phyloP scores from a whole-genome alignment of 768 basidiomycete species.

The Psilocybe azurescens region DNA sequence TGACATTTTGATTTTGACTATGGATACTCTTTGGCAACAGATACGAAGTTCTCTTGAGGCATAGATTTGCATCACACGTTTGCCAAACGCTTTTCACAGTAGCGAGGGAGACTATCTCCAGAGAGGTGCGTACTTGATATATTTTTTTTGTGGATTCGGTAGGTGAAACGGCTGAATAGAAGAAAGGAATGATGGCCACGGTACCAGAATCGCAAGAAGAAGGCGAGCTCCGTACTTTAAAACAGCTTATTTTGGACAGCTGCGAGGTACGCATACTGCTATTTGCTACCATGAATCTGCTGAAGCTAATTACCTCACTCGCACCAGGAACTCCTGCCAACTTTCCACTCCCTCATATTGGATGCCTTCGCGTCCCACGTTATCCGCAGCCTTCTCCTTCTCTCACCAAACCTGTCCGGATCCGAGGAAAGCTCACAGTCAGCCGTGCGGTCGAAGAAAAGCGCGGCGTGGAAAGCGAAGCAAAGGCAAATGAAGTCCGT shows the following conservation, averaged over 20 bases:
- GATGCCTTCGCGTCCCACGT: constrained; percentile 94
- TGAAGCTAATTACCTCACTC: neutral
- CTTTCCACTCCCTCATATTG: constrained; percentile 68
- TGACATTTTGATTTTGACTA: neutral
- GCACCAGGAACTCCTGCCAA: constrained; percentile 71
- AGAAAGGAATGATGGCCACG: constrained; percentile 56
- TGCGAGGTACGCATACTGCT: constrained; percentile 58
- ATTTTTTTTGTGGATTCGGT: neutral
- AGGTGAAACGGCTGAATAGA: constrained; percentile 37
- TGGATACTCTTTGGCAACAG: constrained; percentile 35
- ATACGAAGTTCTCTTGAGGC: constrained; percentile 66
- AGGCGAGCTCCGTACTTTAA: constrained; percentile 73
- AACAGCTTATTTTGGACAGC: constrained; percentile 64
- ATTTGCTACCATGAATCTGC: constrained; percentile 8
- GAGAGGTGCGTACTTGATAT: constrained; percentile 57
- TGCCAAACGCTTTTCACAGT: constrained; percentile 87
- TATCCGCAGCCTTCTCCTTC: constrained; percentile 77
- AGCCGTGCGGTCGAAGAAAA: constrained; percentile 82
- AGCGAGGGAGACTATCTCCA: constrained; percentile 61
- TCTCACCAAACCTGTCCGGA: constrained; percentile 64
- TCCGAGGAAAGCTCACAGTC: constrained; percentile 42
- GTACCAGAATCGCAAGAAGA: constrained; percentile 50
- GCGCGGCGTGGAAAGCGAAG: constrained; percentile 78
- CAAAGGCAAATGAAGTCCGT: constrained; percentile 85
- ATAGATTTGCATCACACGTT: constrained; percentile 96